Evolutionary conservation across 148 eudicot species (phyloP).

Genomic region (Chenopodium formosanum): DNA sequence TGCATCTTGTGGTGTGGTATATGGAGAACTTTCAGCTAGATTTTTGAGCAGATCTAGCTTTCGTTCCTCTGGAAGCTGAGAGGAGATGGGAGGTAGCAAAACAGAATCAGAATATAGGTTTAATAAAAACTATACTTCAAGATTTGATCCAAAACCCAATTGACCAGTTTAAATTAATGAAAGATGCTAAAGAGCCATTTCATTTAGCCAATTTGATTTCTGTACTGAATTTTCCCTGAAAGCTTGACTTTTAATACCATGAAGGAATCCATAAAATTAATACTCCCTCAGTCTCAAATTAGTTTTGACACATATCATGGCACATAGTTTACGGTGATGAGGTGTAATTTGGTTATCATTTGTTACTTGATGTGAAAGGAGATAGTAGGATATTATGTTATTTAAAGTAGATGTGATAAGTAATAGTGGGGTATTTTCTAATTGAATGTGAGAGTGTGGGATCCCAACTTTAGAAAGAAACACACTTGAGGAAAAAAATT

Average conservation of each 20-base stretch:
- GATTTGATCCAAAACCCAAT: neutral
- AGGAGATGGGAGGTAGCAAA: neutral
- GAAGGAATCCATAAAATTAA: neutral
- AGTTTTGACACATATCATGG: no score
- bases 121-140: neutral
- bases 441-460: no score
- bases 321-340: no score
- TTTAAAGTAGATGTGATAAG: no score
- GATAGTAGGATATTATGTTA: no score
- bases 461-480: no score
- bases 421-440: no score
- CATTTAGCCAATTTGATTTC: neutral
- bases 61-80: conserved; percentile 89
- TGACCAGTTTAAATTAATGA: neutral
- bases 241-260: neutral
- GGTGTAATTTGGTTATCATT: no score
- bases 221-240: neutral
- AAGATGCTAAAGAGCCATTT: neutral
- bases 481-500: no score
- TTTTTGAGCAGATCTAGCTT: conserved; percentile 85
- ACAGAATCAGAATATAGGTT: neutral
- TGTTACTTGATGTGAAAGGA: no score
- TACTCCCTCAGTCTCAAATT: no score
- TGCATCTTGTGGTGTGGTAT: conserved; percentile 72
- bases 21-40: conserved; percentile 92